These are phyloP conservation scores for Aquilaria yunnanensis DNA, from an alignment of 345 rosid genomes.

Conservation along the genomic window DNA sequence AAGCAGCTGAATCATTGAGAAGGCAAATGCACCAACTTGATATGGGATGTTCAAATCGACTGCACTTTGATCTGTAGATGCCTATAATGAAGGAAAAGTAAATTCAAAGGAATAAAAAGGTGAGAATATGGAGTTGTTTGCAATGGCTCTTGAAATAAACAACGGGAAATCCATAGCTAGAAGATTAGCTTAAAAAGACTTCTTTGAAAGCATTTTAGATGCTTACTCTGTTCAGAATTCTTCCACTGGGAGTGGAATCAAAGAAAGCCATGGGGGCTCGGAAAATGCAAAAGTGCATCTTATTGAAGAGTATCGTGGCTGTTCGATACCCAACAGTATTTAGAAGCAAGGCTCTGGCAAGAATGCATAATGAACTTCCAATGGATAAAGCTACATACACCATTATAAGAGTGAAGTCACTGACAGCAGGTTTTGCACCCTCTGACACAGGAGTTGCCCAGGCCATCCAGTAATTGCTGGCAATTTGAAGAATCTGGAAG, in stretches of 20 bases:
- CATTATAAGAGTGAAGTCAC: slow-evolving; percentile 29
- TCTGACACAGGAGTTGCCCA: slow-evolving; percentile 57
- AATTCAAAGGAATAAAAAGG: not conserved
- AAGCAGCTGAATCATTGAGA: slow-evolving; percentile 42
- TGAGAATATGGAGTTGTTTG: not conserved
- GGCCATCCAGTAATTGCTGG: slow-evolving; percentile 85
- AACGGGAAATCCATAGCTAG: not conserved
- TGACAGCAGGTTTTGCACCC: slow-evolving; percentile 38
- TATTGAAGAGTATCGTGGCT: slow-evolving; percentile 52
- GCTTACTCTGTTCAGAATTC: slow-evolving; percentile 53
- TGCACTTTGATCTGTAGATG: slow-evolving; percentile 73
- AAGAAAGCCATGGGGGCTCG: slow-evolving; percentile 85
- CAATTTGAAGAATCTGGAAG: slow-evolving; percentile 54
- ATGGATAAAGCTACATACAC: slow-evolving; percentile 50
- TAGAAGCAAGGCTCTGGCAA: slow-evolving; percentile 38
- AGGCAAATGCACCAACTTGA: slow-evolving; percentile 40
- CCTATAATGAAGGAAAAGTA: slow-evolving; percentile 25
- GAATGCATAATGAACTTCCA: slow-evolving; percentile 53
- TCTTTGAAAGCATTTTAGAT: not conserved
- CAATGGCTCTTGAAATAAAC: not conserved
- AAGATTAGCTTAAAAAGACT: too few relatives aligned
- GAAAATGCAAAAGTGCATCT: slow-evolving; percentile 57
- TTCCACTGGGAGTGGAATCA: slow-evolving; percentile 70
- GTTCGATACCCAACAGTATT: slow-evolving; percentile 49
- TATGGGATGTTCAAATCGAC: slow-evolving; percentile 47